phyloP scores from a whole-genome alignment of 306 rosid genomes.

The Cucurbita ficifolia region DNA sequence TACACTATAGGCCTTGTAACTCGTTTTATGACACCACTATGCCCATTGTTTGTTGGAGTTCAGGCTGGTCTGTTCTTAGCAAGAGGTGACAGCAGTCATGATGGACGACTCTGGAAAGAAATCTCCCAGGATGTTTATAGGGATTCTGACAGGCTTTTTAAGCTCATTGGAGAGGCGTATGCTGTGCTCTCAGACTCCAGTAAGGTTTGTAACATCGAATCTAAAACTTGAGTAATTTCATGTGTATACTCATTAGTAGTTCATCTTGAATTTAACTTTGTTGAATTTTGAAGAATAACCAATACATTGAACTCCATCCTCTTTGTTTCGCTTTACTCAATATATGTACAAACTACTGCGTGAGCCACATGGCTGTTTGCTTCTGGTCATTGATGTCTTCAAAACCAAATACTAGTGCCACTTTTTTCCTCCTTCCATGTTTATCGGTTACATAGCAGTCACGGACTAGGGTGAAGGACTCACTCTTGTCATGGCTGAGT shows the following conservation, averaged over 20 bases:
- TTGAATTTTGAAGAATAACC: not conserved
- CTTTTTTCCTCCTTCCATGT: not conserved
- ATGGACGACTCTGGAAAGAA: conserved; percentile 71
- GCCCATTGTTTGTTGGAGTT: conserved; percentile 9
- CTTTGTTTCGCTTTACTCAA: not conserved
- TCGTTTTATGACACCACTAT: not conserved
- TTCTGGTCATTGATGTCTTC: not conserved
- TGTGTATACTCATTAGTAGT: not conserved
- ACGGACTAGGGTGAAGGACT: not conserved
- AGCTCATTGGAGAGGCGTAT: conserved; percentile 94
- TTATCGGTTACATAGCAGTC: not conserved
- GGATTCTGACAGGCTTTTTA: conserved; percentile 89
- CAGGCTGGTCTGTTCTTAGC: conserved; percentile 86
- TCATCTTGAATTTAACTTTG: not conserved
- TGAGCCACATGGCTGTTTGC: not conserved
- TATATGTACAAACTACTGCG: not conserved
- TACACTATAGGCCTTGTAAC: not conserved
- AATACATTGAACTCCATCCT: not conserved
- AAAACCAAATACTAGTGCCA: not conserved
- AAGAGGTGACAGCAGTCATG: conserved; percentile 74
- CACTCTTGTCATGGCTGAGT: not conserved
- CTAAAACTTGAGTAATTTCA: not conserved
- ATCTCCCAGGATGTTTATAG: conserved; percentile 61
- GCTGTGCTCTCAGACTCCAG: conserved; percentile 72
- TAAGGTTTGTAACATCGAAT: conserved; percentile 37